phyloP scores from a whole-genome alignment of 257 asterid species.

The Solanum clarkiae region DNA sequence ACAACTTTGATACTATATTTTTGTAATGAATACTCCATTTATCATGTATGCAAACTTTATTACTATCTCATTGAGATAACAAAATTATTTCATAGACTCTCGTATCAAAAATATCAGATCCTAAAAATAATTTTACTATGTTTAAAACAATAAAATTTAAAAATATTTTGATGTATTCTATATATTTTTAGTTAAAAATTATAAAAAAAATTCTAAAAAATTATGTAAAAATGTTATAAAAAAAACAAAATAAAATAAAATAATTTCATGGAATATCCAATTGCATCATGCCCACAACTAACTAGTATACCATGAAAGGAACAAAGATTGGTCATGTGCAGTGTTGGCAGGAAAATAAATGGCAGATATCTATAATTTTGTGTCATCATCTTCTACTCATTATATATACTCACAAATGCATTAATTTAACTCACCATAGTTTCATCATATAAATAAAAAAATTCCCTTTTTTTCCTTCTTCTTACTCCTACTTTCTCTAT shows the following conservation, averaged over 20 bases:
- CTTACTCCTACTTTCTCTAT: neutral
- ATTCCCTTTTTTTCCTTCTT: neutral
- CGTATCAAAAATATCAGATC: no score
- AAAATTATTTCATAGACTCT: no score
- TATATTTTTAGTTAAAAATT: neutral
- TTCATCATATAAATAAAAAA: neutral
- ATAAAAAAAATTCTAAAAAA: no score
- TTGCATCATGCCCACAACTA: neutral
- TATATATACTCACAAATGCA: neutral
- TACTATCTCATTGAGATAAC: no score
- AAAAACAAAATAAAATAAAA: no score
- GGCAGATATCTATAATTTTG: neutral
- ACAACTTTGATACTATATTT: no score
- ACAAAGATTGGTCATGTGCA: neutral
- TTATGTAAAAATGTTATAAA: no score
- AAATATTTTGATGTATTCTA: neutral
- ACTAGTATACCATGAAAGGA: neutral
- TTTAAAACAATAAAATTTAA: no score
- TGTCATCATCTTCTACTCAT: neutral
- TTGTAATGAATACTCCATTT: no score
- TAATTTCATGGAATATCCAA: neutral
- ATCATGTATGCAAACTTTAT: no score
- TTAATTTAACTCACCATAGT: neutral
- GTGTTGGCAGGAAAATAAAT: neutral
- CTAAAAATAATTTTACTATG: no score